These are phyloP conservation scores for Wallacemonas sp. DNA, from an alignment of 208 protist species.

Conservation along the genomic window DNA sequence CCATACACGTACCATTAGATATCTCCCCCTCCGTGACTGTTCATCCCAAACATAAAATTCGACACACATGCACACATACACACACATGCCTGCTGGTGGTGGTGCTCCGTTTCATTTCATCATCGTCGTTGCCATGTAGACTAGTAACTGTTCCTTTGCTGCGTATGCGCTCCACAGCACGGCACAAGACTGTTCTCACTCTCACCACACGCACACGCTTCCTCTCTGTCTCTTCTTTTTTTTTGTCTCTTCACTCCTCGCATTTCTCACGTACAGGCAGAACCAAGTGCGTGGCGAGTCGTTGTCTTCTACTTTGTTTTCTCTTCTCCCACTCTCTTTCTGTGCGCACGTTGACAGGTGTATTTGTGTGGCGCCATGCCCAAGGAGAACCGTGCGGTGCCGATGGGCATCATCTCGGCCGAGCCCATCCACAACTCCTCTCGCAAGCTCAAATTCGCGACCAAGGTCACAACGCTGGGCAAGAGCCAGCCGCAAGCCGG, in stretches of 20 bases:
- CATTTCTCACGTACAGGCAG: background rate
- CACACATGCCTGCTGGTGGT: too few relatives aligned
- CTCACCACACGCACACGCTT: too few relatives aligned
- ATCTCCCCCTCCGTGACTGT: too few relatives aligned
- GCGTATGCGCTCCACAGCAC: too few relatives aligned
- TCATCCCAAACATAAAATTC: too few relatives aligned
- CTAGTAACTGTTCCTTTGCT: too few relatives aligned
- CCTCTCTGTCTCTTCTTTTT: too few relatives aligned
- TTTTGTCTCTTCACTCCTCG: background rate
- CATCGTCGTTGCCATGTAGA: too few relatives aligned
- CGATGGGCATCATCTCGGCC: constrained; percentile 86
- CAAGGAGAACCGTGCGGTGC: constrained; percentile 64
- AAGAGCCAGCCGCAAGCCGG: constrained; percentile 49
- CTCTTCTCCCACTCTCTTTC: background rate
- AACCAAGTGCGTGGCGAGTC: background rate
- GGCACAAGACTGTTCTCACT: too few relatives aligned
- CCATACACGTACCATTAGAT: too few relatives aligned
- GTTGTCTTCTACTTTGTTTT: background rate
- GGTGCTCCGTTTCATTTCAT: too few relatives aligned
- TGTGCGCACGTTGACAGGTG: background rate
- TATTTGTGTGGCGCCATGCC: constrained; percentile 56
- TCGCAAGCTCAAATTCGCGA: constrained; percentile 78
- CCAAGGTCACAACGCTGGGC: constrained; percentile 67
- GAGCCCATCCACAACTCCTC: constrained; percentile 50
- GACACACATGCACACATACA: too few relatives aligned